These are phyloP conservation scores for Yarrowia phangngaensis DNA, from an alignment of 805 yeast genomes.

Conservation along the genomic window DNA sequence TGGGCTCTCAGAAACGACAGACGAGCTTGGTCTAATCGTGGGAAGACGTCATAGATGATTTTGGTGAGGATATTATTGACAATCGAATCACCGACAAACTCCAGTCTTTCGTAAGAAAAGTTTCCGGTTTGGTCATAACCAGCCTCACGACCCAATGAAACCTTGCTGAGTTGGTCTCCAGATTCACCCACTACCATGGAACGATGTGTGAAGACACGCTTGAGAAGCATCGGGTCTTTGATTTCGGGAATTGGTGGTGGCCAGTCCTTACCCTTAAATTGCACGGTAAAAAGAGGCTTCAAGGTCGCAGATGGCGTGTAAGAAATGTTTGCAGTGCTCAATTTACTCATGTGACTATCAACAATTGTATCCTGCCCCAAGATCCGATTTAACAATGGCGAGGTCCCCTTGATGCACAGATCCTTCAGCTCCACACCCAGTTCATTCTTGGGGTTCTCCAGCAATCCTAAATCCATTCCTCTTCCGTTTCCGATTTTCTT, in stretches of 20 bases:
- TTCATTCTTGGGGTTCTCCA: constrained; percentile 18
- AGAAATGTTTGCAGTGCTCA: neutral
- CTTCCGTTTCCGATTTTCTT: constrained; percentile 2
- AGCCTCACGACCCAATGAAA: too few species aligned
- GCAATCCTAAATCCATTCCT: constrained; percentile 3
- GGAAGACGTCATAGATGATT: constrained; percentile 62
- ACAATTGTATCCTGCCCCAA: constrained; percentile 1
- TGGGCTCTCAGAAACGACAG: constrained; percentile 65
- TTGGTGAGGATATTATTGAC: constrained; percentile 68
- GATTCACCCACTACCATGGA: constrained; percentile 41
- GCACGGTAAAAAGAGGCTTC: constrained; percentile 1
- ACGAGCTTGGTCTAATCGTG: constrained; percentile 74
- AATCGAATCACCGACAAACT: constrained; percentile 86
- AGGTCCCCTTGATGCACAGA: neutral
- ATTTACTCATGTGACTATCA: neutral
- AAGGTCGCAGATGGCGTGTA: constrained; percentile 9
- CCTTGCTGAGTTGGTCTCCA: constrained; percentile 51
- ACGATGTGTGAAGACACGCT: constrained; percentile 76
- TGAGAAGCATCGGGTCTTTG: constrained; percentile 52
- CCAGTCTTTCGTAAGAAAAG: constrained; percentile 80
- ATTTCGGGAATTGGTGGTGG: constrained; percentile 74
- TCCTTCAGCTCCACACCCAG: constrained; percentile 10
- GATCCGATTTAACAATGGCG: constrained; percentile 1
- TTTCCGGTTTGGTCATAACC: constrained; percentile 44
- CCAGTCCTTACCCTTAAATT: constrained; percentile 36